phyloP scores from a whole-genome alignment of 495 filamentous ascomycete species.

The Hyphodiscus hymeniophilus region DNA sequence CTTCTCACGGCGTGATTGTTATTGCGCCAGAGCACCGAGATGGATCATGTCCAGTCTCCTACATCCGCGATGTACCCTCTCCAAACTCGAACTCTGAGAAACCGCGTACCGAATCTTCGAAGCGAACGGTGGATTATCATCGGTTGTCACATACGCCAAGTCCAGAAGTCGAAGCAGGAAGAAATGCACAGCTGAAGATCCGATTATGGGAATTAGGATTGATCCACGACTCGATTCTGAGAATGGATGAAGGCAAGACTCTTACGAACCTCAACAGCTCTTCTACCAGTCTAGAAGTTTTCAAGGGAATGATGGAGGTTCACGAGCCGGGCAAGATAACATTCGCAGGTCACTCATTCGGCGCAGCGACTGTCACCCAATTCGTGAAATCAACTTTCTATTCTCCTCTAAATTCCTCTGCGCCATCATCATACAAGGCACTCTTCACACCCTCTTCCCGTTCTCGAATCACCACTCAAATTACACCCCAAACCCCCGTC shows the following conservation, averaged over 20 bases:
- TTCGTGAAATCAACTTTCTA: conserved; percentile 67
- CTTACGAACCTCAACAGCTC: conserved; percentile 39
- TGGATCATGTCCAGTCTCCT: conserved; percentile 58
- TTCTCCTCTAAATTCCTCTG: conserved; percentile 16
- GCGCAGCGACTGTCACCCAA: conserved; percentile 60
- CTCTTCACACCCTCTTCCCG: conserved; percentile 41
- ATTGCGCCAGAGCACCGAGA: conserved; percentile 71
- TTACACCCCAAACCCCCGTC: conserved; percentile 50
- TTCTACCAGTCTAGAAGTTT: conserved; percentile 38
- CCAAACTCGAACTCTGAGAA: conserved; percentile 29
- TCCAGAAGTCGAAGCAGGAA: conserved; percentile 45
- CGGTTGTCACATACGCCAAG: conserved; percentile 44
- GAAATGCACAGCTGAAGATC: conserved; percentile 61
- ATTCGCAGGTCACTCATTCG: conserved; percentile 71
- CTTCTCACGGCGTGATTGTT: conserved; percentile 68
- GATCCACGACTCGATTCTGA: conserved; percentile 51
- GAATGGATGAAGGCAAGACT: conserved; percentile 46
- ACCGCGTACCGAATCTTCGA: conserved; percentile 24
- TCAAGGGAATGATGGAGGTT: conserved; percentile 50
- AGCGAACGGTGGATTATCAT: conserved; percentile 33
- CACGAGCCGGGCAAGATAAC: conserved; percentile 60
- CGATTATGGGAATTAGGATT: conserved; percentile 65
- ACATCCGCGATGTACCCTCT: conserved; percentile 38
- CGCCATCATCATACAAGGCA: conserved; percentile 24
- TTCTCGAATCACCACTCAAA: conserved; percentile 46